Conservation (phyloP, 1,139 yeast species). For the Magnusiomyces ingens region DNA sequence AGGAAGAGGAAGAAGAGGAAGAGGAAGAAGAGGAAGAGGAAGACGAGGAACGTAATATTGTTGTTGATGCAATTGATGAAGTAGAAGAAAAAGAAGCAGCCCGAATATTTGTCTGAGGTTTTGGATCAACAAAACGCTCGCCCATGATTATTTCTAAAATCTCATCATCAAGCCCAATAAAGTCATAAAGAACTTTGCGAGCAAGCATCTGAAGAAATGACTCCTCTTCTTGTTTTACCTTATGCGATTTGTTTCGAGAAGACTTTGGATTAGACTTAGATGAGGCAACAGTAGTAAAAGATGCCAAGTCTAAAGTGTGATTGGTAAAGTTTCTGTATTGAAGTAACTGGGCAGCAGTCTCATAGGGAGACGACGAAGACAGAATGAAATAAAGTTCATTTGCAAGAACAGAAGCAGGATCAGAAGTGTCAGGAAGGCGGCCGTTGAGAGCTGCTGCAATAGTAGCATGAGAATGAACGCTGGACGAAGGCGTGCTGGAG, state of each 20-base stretch:
- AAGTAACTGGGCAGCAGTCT: constrained; percentile 6
- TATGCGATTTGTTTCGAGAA: neutral
- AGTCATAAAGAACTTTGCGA: constrained; percentile 21
- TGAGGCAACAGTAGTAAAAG: neutral
- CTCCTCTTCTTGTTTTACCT: constrained; percentile 2
- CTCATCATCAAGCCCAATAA: constrained; percentile 30
- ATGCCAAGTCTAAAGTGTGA: neutral
- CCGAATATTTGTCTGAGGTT: neutral
- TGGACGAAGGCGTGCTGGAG: too few species aligned
- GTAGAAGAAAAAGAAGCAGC: too few species aligned
- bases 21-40: too few species aligned
- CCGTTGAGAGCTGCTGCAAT: too few species aligned
- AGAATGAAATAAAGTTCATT: constrained; percentile 2
- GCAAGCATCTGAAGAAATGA: constrained; percentile 21
- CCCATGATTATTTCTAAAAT: constrained; percentile 30
- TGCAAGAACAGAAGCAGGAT: neutral
- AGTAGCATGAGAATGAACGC: too few species aligned
- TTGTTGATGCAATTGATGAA: too few species aligned
- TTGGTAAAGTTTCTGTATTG: constrained; percentile 1
- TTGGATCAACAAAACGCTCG: constrained; percentile 21
- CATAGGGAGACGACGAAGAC: neutral
- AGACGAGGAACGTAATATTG: too few species aligned
- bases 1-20: neutral
- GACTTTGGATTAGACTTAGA: neutral
- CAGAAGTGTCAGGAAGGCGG: too few species aligned